Base-by-base conservation (phyloP, 140 eudicot genomes). In the Artemisia princeps region DNA sequence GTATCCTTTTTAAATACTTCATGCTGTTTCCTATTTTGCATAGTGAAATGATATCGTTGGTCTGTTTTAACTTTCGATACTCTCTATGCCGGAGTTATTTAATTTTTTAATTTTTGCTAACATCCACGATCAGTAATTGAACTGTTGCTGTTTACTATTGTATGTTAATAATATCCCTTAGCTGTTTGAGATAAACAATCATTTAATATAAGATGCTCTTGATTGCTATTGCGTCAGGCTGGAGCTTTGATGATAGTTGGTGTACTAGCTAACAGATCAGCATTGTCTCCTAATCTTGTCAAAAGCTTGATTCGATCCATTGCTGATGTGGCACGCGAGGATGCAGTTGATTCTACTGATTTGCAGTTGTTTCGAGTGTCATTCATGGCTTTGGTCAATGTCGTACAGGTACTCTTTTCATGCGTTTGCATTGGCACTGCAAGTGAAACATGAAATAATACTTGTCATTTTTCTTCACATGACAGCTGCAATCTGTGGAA, bases 161-260 rank as follows among this genome's bases (percentile, higher is more conserved):
- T n/a, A 45, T 14, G 58, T 69, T 69, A 46, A 57, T 44, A 60
- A 4, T 12, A 68, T 11, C 44, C 9, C 5, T 6, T 37, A 19
- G 64, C 30, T 68, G 26, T 30, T 4, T 55, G 3, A 55, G 24
- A 17, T 55, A 28, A 28, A 28, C 33, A 28, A 2, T 28, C 16
- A 62, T 28, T 30, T 24, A 15, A 49, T 14, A 42, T 20, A 28
- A 28, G 15, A 69, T 37, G 53, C 19, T 10, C 44, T 11, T 30
- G 10, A 62, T 10, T 69, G 5, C 19, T 69, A 48, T 50, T 14
- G 64, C 52, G 28, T 53, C 77, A 89, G 96, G 95, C 96, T 50
- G 84, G 95, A 64, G 80, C 96, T 30, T 73, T 92, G 77, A 92
- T 92, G 89, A 83, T 92, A 70, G 88, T 84, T 77, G 83, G 84